A percentile compares a stretch with the other conserved stretches of the same genome.
phyloP scores from a whole-genome alignment of 2,329 filamentous ascomycete species.

The Coccinonectria pachysandricola region DNA sequence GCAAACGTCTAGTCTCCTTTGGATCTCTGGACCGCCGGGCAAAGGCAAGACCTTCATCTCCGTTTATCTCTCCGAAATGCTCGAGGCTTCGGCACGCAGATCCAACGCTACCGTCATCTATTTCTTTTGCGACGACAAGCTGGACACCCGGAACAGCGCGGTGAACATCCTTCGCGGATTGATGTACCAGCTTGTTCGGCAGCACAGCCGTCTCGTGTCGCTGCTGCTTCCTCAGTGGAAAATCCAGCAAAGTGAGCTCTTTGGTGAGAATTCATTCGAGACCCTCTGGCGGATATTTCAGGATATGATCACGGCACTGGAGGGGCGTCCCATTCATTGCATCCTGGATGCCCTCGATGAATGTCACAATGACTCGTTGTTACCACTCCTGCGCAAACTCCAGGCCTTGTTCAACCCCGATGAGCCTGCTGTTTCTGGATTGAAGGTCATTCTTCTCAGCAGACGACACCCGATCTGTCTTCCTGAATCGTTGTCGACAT shows the following conservation, averaged over 20 bases:
- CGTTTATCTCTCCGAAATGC: slow-evolving; percentile 4
- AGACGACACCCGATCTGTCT: slow-evolving; percentile 1
- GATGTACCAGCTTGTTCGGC: background rate
- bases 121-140: slow-evolving; percentile 10
- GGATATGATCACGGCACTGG: accelerated
- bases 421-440: background rate
- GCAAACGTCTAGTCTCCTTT: slow-evolving; percentile 2
- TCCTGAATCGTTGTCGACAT: accelerated
- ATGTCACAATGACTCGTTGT: background rate
- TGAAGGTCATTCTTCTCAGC: slow-evolving; percentile 1
- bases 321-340: background rate
- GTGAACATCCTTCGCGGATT: slow-evolving; percentile 4
- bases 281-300: slow-evolving; percentile 1
- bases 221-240: slow-evolving; percentile 1
- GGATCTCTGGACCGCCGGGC: slow-evolving; percentile 7
- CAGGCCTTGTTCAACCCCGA: background rate
- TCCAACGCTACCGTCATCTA: slow-evolving; percentile 1
- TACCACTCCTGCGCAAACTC: background rate
- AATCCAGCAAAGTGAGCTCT: accelerated
- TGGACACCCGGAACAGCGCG: slow-evolving; percentile 3
- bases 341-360: slow-evolving; percentile 5
- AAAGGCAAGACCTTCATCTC: slow-evolving; percentile 7
- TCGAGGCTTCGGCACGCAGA: background rate
- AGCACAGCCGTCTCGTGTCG: accelerated
- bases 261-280: background rate